Percentiles rank a stretch among this genome's conserved stretches.
Conservation (phyloP, 1,284 basidiomycete genomes). For the Microstroma glucosiphilum region DNA sequence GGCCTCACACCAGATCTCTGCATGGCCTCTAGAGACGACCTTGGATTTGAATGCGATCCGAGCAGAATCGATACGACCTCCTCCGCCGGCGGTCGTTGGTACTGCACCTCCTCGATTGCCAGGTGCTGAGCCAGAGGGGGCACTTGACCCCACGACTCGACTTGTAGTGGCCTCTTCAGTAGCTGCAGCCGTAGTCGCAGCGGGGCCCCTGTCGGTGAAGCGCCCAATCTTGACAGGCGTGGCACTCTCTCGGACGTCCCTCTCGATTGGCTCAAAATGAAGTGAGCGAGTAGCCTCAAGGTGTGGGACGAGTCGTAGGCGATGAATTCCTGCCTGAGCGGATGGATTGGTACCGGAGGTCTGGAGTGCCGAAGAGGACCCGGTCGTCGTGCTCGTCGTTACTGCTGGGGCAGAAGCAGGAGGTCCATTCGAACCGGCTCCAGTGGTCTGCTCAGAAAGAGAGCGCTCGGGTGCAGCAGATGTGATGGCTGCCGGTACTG, state of each 20-base stretch:
- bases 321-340: constrained; percentile 40
- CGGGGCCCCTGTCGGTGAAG: constrained; percentile 65
- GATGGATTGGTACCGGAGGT: constrained; percentile 9
- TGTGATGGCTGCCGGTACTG: constrained; percentile 12
- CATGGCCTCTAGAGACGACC: constrained; percentile 88
- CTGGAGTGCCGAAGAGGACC: background rate
- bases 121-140: constrained; percentile 1
- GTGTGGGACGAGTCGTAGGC: constrained; percentile 80
- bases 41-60: constrained; percentile 85
- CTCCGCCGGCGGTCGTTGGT: constrained; percentile 17
- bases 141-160: background rate
- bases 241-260: constrained; percentile 61
- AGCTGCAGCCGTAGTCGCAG: constrained; percentile 11
- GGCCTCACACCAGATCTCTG: constrained; percentile 78
- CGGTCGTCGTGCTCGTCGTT: constrained; percentile 8
- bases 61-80: constrained; percentile 35
- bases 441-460: constrained; percentile 11
- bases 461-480: constrained; percentile 10
- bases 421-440: constrained; percentile 14
- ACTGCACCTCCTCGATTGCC: constrained; percentile 12
- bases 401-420: constrained; percentile 2
- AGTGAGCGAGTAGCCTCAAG: constrained; percentile 83
- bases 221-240: constrained; percentile 75
- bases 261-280: constrained; percentile 83
- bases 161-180: constrained; percentile 29